Percentiles rank a stretch among this genome's conserved stretches.
phyloP scores from a whole-genome alignment of 208 protist genomes.

The Leishmania arabica region DNA sequence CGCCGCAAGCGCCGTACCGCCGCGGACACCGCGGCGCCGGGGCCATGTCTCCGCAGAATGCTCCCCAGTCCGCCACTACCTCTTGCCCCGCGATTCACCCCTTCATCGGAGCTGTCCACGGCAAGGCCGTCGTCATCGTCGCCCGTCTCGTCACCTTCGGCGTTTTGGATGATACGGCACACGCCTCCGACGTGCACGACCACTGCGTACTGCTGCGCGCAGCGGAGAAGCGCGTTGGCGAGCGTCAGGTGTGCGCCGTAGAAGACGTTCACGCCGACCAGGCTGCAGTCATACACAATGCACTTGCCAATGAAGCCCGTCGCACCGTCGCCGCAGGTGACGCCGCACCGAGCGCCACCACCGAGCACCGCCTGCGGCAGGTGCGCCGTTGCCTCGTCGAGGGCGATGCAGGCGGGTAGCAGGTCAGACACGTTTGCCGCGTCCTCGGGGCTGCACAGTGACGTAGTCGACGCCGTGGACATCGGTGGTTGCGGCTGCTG shows the following conservation, averaged over 20 bases:
- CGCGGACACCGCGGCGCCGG: background rate
- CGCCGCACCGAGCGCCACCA: constrained; percentile 53
- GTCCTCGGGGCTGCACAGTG: constrained; percentile 1
- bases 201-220: constrained; percentile 39
- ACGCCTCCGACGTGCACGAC: constrained; percentile 56
- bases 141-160: background rate
- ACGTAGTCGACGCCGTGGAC: background rate
- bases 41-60: background rate
- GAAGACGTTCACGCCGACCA: constrained; percentile 53
- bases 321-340: constrained; percentile 51
- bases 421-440: constrained; percentile 23
- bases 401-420: constrained; percentile 57
- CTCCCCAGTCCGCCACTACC: background rate
- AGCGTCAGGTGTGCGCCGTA: constrained; percentile 53
- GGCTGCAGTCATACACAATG: constrained; percentile 43
- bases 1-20: background rate
- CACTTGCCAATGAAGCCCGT: constrained; percentile 46
- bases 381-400: constrained; percentile 52
- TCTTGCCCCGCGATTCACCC: background rate
- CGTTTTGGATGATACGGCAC: constrained; percentile 11
- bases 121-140: background rate
- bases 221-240: constrained; percentile 33
- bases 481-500: background rate
- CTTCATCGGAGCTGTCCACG: background rate
- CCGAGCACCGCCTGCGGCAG: constrained; percentile 58